These are phyloP conservation scores for Fusarium graminum DNA, from an alignment of 2,329 filamentous ascomycete species.

Conservation along the genomic window DNA sequence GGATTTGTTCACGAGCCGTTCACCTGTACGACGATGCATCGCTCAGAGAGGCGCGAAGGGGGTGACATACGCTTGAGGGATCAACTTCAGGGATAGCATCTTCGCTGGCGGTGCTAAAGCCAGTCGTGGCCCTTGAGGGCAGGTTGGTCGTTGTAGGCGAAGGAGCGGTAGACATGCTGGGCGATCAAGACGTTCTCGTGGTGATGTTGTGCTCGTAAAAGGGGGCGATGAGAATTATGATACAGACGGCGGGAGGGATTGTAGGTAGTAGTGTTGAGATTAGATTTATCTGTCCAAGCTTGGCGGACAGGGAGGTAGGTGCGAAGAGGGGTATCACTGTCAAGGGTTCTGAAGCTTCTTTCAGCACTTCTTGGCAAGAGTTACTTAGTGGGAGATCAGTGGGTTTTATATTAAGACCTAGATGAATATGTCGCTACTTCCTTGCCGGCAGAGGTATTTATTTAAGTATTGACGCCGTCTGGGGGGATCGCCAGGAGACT, in stretches of 20 bases:
- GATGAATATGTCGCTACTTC: background rate
- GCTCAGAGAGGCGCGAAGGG: background rate
- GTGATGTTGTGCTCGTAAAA: constrained; percentile 8
- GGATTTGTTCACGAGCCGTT: background rate
- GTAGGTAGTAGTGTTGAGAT: constrained; percentile 25
- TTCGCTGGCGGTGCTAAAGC: constrained; percentile 63
- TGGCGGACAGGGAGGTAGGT: constrained; percentile 41
- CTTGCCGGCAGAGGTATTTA: background rate
- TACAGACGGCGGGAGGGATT: constrained; percentile 24
- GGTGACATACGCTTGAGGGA: constrained; percentile 65
- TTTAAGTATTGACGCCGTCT: constrained; percentile 40
- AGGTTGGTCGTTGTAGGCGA: constrained; percentile 53
- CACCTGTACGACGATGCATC: background rate
- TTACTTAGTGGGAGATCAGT: constrained; percentile 9
- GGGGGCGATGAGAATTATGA: constrained; percentile 8
- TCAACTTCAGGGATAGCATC: constrained; percentile 71
- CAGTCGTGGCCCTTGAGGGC: constrained; percentile 63
- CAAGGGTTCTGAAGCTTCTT: constrained; percentile 43
- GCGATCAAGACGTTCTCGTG: constrained; percentile 4
- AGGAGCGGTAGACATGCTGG: constrained; percentile 42
- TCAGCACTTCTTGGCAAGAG: constrained; percentile 16
- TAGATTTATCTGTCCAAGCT: constrained; percentile 33
- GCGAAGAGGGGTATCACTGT: constrained; percentile 37
- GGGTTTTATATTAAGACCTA: constrained; percentile 8
- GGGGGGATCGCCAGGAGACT: constrained; percentile 37